These are phyloP conservation scores for Eimeria acervulina DNA, from an alignment of 169 alveolate genomes.

Conservation along the genomic window DNA sequence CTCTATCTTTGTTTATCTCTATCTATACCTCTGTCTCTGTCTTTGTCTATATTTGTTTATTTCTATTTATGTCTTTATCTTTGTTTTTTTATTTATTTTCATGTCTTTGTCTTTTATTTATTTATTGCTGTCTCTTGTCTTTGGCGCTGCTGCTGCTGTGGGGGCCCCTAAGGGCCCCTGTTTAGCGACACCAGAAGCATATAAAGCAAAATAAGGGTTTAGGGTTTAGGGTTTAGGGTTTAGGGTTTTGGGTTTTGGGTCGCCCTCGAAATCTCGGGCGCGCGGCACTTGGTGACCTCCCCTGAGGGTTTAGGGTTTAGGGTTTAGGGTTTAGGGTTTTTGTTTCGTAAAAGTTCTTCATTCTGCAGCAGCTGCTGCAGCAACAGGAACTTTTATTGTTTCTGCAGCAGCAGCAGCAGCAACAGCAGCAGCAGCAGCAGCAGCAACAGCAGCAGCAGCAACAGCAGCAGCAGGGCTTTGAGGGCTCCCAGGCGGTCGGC, in stretches of 20 bases:
- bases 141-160: not conserved
- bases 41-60: not conserved
- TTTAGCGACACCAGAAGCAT: not conserved
- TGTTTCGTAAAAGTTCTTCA: not conserved
- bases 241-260: slow-evolving; percentile 3
- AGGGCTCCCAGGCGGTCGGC: not conserved
- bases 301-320: slow-evolving; percentile 42
- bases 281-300: not conserved
- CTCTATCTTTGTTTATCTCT: too few relatives aligned
- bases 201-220: not conserved
- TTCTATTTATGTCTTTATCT: not conserved
- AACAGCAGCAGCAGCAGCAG: slow-evolving; percentile 19
- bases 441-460: not conserved
- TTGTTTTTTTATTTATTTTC: not conserved
- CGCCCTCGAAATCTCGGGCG: not conserved
- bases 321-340: slow-evolving; percentile 41
- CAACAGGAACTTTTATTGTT: not conserved
- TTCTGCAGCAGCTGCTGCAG: not conserved
- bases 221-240: slow-evolving; percentile 43
- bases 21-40: not conserved
- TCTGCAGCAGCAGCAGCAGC: not conserved
- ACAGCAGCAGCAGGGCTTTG: not conserved
- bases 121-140: not conserved
- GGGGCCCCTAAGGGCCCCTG: not conserved
- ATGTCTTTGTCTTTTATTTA: not conserved